These are phyloP conservation scores for Thyridium curvatum DNA, from an alignment of 2,329 filamentous ascomycete genomes.

Conservation along the genomic window DNA sequence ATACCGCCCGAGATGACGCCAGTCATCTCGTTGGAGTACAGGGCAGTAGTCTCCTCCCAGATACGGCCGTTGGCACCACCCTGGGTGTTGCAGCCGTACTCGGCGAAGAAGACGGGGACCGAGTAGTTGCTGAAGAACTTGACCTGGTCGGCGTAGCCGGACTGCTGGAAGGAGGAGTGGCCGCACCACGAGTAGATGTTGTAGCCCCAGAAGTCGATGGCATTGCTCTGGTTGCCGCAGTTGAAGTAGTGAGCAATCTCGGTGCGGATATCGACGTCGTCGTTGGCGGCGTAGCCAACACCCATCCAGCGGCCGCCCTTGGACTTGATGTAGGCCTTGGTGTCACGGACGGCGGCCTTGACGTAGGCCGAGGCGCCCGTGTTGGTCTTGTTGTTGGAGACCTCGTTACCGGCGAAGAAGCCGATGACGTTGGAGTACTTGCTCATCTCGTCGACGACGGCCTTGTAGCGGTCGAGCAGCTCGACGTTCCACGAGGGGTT, in stretches of 20 bases:
- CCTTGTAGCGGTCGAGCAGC: conserved; percentile 74
- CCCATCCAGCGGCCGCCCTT: conserved; percentile 74
- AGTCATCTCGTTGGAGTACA: conserved; percentile 79
- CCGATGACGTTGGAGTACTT: conserved; percentile 89
- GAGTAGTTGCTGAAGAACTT: conserved; percentile 84
- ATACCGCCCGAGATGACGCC: conserved; percentile 90
- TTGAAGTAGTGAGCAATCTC: conserved; percentile 91
- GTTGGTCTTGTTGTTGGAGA: conserved; percentile 84
- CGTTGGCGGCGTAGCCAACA: conserved; percentile 94
- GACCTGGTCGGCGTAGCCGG: conserved; percentile 77
- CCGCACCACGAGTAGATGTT: conserved; percentile 99
- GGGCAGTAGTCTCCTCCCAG: conserved; percentile 78
- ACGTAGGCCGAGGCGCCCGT: conserved; percentile 88
- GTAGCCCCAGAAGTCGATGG: conserved; percentile 98
- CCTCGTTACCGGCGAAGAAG: conserved; percentile 98
- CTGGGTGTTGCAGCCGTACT: conserved; percentile 87
- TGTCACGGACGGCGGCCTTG: conserved; percentile 95
- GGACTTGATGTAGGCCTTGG: conserved; percentile 84
- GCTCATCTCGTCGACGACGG: conserved; percentile 73
- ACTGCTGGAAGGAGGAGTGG: conserved; percentile 66
- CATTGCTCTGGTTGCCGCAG: conserved; percentile 60
- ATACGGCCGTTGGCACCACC: conserved; percentile 57
- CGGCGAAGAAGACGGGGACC: conserved; percentile 95
- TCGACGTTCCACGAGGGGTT: conserved; percentile 71
- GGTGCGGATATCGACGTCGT: conserved; percentile 75